Conservation (phyloP, 2,329 filamentous ascomycete genomes). For the Epichloe aotearoae region DNA sequence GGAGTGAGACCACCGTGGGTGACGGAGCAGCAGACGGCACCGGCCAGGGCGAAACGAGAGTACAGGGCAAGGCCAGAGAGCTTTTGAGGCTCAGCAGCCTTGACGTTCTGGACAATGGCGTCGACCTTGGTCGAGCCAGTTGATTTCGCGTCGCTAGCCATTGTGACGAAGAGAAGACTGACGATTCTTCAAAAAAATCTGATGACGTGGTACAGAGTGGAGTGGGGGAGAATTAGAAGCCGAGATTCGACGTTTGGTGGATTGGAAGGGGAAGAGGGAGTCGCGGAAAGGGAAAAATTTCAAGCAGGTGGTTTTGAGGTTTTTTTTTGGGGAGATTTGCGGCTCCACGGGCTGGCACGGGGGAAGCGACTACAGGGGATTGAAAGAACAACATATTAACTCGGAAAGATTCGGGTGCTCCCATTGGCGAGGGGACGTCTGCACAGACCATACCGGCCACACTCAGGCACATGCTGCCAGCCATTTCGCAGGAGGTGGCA, state of each 20-base stretch:
- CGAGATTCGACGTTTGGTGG: conserved; percentile 1
- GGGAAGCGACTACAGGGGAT: neutral
- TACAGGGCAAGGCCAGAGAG: conserved; percentile 56
- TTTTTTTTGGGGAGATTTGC: neutral
- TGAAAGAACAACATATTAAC: neutral
- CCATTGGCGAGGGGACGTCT: conserved; percentile 2
- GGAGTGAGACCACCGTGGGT: conserved; percentile 95
- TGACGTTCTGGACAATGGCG: conserved; percentile 28
- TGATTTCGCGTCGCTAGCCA: conserved; percentile 25
- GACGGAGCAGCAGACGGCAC: conserved; percentile 94
- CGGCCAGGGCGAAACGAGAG: conserved; percentile 91
- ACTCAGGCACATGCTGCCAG: neutral
- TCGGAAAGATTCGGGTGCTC: conserved; percentile 7
- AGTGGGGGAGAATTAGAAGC: conserved; percentile 2
- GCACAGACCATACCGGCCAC: conserved; percentile 1
- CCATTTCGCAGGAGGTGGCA: neutral
- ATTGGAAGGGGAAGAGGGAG: neutral
- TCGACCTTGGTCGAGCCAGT: conserved; percentile 32
- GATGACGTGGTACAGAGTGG: conserved; percentile 7
- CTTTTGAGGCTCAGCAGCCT: conserved; percentile 27
- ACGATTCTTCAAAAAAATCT: conserved; percentile 1
- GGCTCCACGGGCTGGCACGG: neutral
- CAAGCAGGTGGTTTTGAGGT: neutral
- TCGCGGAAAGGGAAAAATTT: conserved; percentile 1
- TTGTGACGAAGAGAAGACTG: conserved; percentile 19